A percentile compares a stretch with the other conserved stretches of the same genome.
Evolutionary conservation across 2,329 filamentous ascomycete genomes (phyloP).

Genomic region (Emergomyces africanus): DNA sequence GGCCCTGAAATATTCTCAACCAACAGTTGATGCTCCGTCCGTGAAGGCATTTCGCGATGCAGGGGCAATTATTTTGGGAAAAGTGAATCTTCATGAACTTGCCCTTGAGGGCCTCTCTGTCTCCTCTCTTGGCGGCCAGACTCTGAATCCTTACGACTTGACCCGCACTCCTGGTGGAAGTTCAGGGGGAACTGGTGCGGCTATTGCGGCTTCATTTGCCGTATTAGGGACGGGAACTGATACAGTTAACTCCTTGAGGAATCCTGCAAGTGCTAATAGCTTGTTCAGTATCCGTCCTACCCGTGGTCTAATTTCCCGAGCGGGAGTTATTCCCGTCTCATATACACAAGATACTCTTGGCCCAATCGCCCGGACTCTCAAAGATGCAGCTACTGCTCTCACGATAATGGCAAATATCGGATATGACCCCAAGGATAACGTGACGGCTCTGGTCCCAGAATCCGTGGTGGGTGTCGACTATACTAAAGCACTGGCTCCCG

Average conservation of each 20-base stretch:
- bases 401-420: slow-evolving; percentile 42
- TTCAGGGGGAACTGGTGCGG: slow-evolving; percentile 50
- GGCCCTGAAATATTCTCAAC: slow-evolving; percentile 38
- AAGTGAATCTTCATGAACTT: slow-evolving; percentile 50
- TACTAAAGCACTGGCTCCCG: slow-evolving; percentile 24
- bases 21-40: slow-evolving; percentile 35
- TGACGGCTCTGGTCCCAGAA: slow-evolving; percentile 27
- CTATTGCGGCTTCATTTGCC: slow-evolving; percentile 45
- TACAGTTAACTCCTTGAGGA: slow-evolving; percentile 50
- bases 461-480: slow-evolving; percentile 36
- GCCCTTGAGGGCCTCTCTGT: slow-evolving; percentile 51
- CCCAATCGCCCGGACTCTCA: slow-evolving; percentile 39
- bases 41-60: slow-evolving; percentile 38
- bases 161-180: slow-evolving; percentile 53
- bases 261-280: slow-evolving; percentile 48
- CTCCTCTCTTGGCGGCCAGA: slow-evolving; percentile 52
- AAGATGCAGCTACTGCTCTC: slow-evolving; percentile 39
- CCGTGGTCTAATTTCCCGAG: slow-evolving; percentile 37
- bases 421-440: slow-evolving; percentile 27
- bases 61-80: slow-evolving; percentile 47
- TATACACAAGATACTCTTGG: slow-evolving; percentile 45
- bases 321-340: slow-evolving; percentile 44
- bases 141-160: slow-evolving; percentile 52
- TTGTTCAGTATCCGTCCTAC: slow-evolving; percentile 49
- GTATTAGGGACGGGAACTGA: slow-evolving; percentile 48